A percentile compares a stretch with the other conserved stretches of the same genome.
phyloP scores from a whole-genome alignment of 805 yeast genomes.

The Ogataea nonfermentans region DNA sequence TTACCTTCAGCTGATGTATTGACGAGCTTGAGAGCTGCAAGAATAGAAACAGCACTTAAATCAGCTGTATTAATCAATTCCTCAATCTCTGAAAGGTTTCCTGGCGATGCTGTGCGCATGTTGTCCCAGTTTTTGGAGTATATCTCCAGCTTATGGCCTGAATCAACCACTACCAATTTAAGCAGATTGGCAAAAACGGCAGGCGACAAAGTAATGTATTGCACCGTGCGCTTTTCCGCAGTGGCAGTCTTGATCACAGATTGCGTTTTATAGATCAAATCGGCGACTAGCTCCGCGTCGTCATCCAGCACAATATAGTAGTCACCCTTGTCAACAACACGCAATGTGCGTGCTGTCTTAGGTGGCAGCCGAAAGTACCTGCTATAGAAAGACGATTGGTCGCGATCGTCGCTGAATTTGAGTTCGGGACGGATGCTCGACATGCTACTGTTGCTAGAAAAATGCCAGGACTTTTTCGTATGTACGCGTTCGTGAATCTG shows the following conservation, averaged over 20 bases:
- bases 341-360: conserved; percentile 49
- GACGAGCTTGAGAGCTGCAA: conserved; percentile 49
- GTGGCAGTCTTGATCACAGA: conserved; percentile 62
- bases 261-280: conserved; percentile 75
- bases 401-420: conserved; percentile 53
- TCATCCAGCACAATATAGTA: conserved; percentile 71
- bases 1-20: conserved; percentile 41
- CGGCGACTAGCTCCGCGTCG: conserved; percentile 84
- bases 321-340: conserved; percentile 80
- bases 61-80: conserved; percentile 55
- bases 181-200: conserved; percentile 69
- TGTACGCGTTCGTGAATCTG: conserved; percentile 6
- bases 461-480: conserved; percentile 3
- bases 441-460: conserved; percentile 15
- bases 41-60: conserved; percentile 40
- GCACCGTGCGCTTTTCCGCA: conserved; percentile 41
- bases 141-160: conserved; percentile 76
- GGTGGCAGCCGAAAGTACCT: conserved; percentile 49
- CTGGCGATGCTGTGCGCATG: conserved; percentile 75
- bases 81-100: conserved; percentile 77
- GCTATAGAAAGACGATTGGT: conserved; percentile 45
- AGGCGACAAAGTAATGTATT: conserved; percentile 74
- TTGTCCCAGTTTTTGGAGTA: conserved; percentile 66
- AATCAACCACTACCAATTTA: conserved; percentile 63
- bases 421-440: conserved; percentile 49